Percentiles rank a stretch among this genome's conserved stretches.
These are phyloP conservation scores for Cystobasidium pallidum DNA, from an alignment of 1,284 basidiomycete species.

Conservation along the genomic window DNA sequence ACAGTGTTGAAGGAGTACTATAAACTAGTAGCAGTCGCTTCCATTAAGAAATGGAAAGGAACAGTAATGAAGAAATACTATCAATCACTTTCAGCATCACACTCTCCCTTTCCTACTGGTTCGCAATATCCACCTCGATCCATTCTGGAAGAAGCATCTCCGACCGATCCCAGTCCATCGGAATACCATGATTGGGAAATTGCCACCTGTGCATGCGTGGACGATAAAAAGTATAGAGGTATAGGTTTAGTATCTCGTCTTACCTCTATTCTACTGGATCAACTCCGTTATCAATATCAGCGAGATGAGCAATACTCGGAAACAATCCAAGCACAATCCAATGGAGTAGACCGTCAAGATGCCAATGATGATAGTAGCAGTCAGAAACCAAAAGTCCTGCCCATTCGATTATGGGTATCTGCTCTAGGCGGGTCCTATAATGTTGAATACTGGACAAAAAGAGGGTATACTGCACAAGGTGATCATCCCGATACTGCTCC, in stretches of 20 bases:
- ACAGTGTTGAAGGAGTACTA: no score
- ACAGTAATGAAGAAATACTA: constrained; percentile 10
- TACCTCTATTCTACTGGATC: constrained; percentile 3
- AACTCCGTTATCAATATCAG: neutral
- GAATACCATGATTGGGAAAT: constrained; percentile 27
- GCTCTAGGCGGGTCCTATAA: constrained; percentile 22
- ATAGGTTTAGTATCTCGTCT: constrained; percentile 14
- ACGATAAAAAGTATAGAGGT: constrained; percentile 18
- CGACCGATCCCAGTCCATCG: neutral
- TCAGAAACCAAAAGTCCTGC: neutral
- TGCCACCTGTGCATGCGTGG: constrained; percentile 8
- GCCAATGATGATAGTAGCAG: no score
- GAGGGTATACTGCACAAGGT: constrained; percentile 3
- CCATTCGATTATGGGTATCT: constrained; percentile 29
- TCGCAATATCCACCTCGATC: neutral
- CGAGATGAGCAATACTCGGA: neutral
- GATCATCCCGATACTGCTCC: constrained; percentile 8
- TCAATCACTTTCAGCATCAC: neutral
- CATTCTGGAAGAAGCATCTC: neutral
- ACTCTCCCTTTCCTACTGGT: neutral
- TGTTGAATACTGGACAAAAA: constrained; percentile 16
- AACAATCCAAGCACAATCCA: no score
- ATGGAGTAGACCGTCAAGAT: no score
- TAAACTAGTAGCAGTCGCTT: constrained; percentile 24
- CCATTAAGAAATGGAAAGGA: constrained; percentile 21